Percentiles rank a stretch among this genome's conserved stretches.
phyloP scores from a whole-genome alignment of 1,284 basidiomycete genomes.

The Coniferiporia weirii region DNA sequence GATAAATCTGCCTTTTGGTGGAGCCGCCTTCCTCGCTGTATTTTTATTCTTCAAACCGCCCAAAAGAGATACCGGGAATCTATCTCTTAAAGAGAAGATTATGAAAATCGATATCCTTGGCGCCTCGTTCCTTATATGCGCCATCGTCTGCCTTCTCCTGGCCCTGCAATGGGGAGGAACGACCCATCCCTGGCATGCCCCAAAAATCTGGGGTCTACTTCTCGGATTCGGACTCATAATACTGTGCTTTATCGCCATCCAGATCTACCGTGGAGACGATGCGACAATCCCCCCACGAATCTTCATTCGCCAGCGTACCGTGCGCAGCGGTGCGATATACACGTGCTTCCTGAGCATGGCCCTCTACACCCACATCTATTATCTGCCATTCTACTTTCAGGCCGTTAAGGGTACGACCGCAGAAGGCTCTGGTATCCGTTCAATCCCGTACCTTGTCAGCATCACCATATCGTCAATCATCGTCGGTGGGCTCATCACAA shows the following conservation, averaged over 20 bases:
- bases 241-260: slow-evolving; percentile 31
- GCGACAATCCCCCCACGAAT: slow-evolving; percentile 26
- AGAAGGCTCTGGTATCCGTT: slow-evolving; percentile 55
- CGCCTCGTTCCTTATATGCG: slow-evolving; percentile 31
- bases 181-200: slow-evolving; percentile 31
- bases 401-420: slow-evolving; percentile 34
- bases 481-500: slow-evolving; percentile 31
- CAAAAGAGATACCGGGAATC: slow-evolving; percentile 16
- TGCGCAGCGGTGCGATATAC: slow-evolving; percentile 28
- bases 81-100: slow-evolving; percentile 24
- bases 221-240: slow-evolving; percentile 33
- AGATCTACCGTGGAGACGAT: slow-evolving; percentile 31
- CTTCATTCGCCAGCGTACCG: slow-evolving; percentile 27
- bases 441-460: slow-evolving; percentile 64
- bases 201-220: slow-evolving; percentile 27
- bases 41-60: slow-evolving; percentile 31
- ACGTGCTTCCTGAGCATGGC: slow-evolving; percentile 36
- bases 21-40: slow-evolving; percentile 30
- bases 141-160: slow-evolving; percentile 35
- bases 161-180: slow-evolving; percentile 40
- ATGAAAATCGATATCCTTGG: slow-evolving; percentile 35
- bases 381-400: slow-evolving; percentile 41
- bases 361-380: slow-evolving; percentile 28
- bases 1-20: slow-evolving; percentile 41
- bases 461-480: slow-evolving; percentile 35